These are phyloP conservation scores for Friedmanniomyces endolithicus DNA, from an alignment of 495 filamentous ascomycete genomes.

Conservation along the genomic window DNA sequence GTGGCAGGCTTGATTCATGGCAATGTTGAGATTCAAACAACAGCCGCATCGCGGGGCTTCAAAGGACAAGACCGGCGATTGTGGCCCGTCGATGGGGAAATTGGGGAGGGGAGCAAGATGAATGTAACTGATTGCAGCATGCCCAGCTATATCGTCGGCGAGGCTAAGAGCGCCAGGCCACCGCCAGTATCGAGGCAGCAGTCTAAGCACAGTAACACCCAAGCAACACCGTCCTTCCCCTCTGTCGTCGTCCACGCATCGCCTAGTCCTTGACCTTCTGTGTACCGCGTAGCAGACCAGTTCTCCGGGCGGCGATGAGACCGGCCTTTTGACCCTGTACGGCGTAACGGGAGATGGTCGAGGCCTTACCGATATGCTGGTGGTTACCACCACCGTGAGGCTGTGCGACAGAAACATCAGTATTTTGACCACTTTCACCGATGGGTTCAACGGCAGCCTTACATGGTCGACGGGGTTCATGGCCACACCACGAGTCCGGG, in stretches of 20 bases:
- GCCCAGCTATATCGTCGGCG: background rate
- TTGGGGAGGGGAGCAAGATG: background rate
- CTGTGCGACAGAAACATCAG: constrained; percentile 34
- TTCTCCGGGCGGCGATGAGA: constrained; percentile 98
- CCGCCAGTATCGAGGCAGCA: background rate
- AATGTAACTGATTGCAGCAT: background rate
- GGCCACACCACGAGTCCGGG: constrained; percentile 99
- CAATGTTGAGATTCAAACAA: too few relatives aligned
- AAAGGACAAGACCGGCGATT: too few relatives aligned
- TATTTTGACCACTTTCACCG: background rate
- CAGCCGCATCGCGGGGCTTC: too few relatives aligned
- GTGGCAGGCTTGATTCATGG: too few relatives aligned
- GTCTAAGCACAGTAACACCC: constrained; percentile 8
- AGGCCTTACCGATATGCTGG: constrained; percentile 99
- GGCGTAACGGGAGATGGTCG: constrained; percentile 95
- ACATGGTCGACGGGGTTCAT: constrained; percentile 99
- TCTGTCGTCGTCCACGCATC: constrained; percentile 1
- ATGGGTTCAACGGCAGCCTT: constrained; percentile 28
- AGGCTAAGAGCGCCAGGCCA: constrained; percentile 3
- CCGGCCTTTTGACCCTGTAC: constrained; percentile 98
- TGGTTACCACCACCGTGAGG: constrained; percentile 99
- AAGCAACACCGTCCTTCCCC: constrained; percentile 9
- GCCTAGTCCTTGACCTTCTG: constrained; percentile 96
- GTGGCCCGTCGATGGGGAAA: too few relatives aligned
- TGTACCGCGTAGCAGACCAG: constrained; percentile 97